Conservation (phyloP, 1,284 basidiomycete genomes). For the Ceratobasidium papillatum region DNA sequence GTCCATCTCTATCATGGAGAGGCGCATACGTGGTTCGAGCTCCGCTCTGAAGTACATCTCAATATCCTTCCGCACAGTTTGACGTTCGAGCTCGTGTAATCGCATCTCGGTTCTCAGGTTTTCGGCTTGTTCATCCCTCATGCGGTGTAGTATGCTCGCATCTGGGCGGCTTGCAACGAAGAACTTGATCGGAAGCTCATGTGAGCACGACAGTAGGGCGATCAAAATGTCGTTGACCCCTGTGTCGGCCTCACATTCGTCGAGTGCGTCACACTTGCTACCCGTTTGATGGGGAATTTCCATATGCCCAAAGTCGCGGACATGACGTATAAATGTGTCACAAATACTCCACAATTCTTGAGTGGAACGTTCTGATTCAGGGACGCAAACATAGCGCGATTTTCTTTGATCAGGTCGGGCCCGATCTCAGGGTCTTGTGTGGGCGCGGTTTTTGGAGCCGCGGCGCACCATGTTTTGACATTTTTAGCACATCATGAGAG, state of each 20-base stretch:
- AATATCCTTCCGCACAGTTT: not conserved
- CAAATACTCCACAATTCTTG: no score
- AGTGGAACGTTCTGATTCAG: no score
- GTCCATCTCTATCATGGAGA: not conserved
- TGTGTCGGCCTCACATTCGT: conserved; percentile 2
- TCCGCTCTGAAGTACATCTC: not conserved
- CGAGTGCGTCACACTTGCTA: conserved; percentile 21
- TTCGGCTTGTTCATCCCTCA: not conserved
- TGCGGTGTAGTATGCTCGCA: not conserved
- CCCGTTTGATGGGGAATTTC: no score
- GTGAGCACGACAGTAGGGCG: not conserved
- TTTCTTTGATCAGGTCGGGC: no score
- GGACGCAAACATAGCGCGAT: no score
- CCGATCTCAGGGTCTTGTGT: no score
- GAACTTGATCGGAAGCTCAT: not conserved
- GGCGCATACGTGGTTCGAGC: not conserved
- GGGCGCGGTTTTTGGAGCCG: no score
- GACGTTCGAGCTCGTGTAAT: not conserved
- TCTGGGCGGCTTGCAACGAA: not conserved
- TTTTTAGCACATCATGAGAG: no score
- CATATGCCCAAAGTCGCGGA: no score
- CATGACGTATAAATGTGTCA: no score
- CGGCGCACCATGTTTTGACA: no score
- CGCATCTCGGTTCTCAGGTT: not conserved
- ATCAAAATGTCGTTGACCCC: not conserved